Evolutionary conservation across 306 rosid species (phyloP), one percentile per base, ranked within the genome.

Genomic region (Castanospermum australe): DNA sequence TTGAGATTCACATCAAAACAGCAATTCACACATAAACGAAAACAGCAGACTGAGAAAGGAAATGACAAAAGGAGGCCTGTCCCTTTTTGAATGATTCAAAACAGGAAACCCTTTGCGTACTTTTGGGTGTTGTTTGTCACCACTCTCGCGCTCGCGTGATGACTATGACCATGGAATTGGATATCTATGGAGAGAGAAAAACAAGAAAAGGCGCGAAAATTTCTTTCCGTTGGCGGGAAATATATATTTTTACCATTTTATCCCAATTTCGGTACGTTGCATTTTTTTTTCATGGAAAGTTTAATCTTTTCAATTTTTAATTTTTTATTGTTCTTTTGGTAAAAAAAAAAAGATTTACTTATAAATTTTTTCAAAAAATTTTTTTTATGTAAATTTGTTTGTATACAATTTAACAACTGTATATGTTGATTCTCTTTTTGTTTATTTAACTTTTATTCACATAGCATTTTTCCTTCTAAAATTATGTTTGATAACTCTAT

Each of bases 151-250:
- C n/a, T 52, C 14, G n/a, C n/a, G n/a, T n/a, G n/a, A 12, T 2
- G 21, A n/a, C n/a, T n/a, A n/a, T n/a, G n/a, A n/a, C n/a, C n/a
- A n/a, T n/a, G n/a, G n/a, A n/a, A n/a, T n/a, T n/a, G n/a, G n/a
- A 18, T 30, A 10, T 14, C 2, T 17, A 30, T 14, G 32, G 21
- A 18, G 60, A 6, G 22, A 35, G 18, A n/a, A 70, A 28, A 15
- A 3, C 21, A 10, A 33, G 44, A 0, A 45, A 52, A 60, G 32
- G 83, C 83, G 83, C 73, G 78, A 80, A 80, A 70, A 33, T 17
- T 39, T 77, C 24, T n/a, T 7, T 32, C 5, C 55, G n/a, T 56
- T 62, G 83, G 83, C 83, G 83, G 79, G 83, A 71, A 79, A 62
- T 33, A 42, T 50, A 6, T 48, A 6, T 5, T n/a, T n/a, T 47